Base-by-base conservation (phyloP, 2,329 filamentous ascomycete genomes). In the Madurella mycetomatis region DNA sequence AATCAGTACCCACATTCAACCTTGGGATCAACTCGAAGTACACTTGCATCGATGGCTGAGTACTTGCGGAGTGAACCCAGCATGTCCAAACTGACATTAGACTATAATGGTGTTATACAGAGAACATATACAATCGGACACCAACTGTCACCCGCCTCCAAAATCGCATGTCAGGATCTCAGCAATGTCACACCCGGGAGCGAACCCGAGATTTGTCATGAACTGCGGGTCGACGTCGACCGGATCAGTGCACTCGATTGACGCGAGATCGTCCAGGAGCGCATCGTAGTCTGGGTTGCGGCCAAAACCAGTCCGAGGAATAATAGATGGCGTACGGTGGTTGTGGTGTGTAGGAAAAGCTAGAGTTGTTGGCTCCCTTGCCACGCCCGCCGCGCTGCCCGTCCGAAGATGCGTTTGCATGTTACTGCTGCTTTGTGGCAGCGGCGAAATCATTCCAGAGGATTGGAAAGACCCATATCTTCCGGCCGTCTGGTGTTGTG, bases 201-300 rank as follows among this genome's bases (percentile, higher is more conserved):
- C 81, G 64, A 86, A 85, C 0, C 84, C 84, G 17, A 87, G 71
- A 60, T 86, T 86, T 43, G 81, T 76, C 82, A 86, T 84, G 62
- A 86, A 86, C 58, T 84, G 80, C 1, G 80, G 75, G 58, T 85
- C 81, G 12, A 76, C 74, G 25, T 81, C 78, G 43, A 80, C 69
- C 37, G 72, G 70, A 50, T 79, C 76, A 0, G 70, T 69, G 59
- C 72, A 75, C 55, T 79, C 76, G 41, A 78, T 73, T n/a, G 76
- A 76, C 16, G 75, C 75, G 30, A 81, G 69, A 51, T 80, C 77
- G 50, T 79, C 76, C 43, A 80, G 64, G n/a, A 80, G 73, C 2
- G 76, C 74, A 48, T 80, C 77, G 60, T 80, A 78, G 56, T 80
- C 77, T 4, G 66, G 57, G 2, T 56, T 61, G 17, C 60, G 51